Base-by-base conservation (phyloP, 2,329 filamentous ascomycete genomes). In the Periconia sp. region DNA sequence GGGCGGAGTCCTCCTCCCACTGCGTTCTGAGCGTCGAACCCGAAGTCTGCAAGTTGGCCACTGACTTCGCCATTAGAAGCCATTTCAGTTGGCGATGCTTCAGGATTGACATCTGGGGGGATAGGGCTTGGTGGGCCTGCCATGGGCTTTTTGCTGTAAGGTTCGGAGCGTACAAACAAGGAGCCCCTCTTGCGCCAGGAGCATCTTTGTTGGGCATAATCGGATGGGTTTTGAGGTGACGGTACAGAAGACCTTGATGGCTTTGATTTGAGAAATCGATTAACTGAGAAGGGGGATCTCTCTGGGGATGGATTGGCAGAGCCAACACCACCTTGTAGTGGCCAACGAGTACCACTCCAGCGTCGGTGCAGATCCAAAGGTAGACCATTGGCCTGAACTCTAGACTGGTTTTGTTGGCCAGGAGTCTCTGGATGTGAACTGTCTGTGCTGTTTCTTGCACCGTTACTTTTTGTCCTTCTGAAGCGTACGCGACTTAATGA, bases 1-100 rank as follows among this genome's bases (percentile, higher is more conserved):
- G 45, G 49, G 6, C 50, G 49, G 0, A 49, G 40, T 23, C 43
- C 33, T 31, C 23, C 41, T 11, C 41, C 43, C 5, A n/a, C 11
- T 14, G 11, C 13, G n/a, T 49, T 51, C 18, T 64, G 56, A 11
- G 56, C 49, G 15, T 71, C 68, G 54, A 73, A 72, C 57, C 68
- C 68, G 49, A 73, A 73, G 42, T 69, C 57, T n/a, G 62, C 65
- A 1, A 71, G 56, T 47, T 68, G 68, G 17, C 63, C 65, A 52
- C 62, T 63, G 23, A 71, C 58, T 41, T 68, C 63, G 27, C 62
- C 56, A 9, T 55, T 53, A 10, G 60, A 18, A 17, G 68, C 65
- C 14, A 63, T 63, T 2, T 54, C 50, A 0, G 69, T 65, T 1
- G 70, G 67, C 1, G 69, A 72, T 11, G 58, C 58, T 9, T 72